Base-by-base conservation (phyloP, 257 asterid genomes). In the Salvia hispanica region DNA sequence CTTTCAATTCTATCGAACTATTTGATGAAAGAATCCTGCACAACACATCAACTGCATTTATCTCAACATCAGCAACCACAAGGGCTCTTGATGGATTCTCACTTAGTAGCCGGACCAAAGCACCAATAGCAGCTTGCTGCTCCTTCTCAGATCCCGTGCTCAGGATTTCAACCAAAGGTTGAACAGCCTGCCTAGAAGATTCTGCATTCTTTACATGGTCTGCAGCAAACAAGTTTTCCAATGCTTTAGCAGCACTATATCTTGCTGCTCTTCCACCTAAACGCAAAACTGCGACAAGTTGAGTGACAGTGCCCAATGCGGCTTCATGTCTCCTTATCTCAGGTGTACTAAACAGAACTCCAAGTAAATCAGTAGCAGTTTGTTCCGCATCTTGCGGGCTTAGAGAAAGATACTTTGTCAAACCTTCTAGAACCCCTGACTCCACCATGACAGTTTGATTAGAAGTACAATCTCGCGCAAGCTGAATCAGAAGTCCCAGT, bases 111-210 rank as follows among this genome's bases (percentile, higher is more conserved):
- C 91, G 80, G 71, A 91, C 87, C 77, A 94, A 75, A 40, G 99
- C 99, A 72, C 95, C 97, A 70, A 94, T 90, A 58, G 97, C 96
- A 75, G 99, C 99, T 73, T 94, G 99, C 62, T 94, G 99, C 82
- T 94, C 99, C 76, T 91, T 94, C 87, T 94, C 99, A 80, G 87
- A 74, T 52, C 99, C 99, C 3, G 97, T 85, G 62, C 81, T 85
- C 55, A 94, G 83, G 78, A 94, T 88, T 64, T 94, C 99, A 52
- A 94, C 99, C 81, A 94, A 78, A 46, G 99, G 99, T 71, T 88
- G 95, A 77, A 94, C 96, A 53, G 99, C 97, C 79, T 94, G 97
- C 74, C 97, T 83, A 13, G 96, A 78, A 55, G 99, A 94, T 46
- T 91, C 99, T 5, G 97, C 92, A 77, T 91, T 91, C 72, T 97